Conservation (phyloP, 805 yeast species). For the Zygoascus bituminiphila region DNA sequence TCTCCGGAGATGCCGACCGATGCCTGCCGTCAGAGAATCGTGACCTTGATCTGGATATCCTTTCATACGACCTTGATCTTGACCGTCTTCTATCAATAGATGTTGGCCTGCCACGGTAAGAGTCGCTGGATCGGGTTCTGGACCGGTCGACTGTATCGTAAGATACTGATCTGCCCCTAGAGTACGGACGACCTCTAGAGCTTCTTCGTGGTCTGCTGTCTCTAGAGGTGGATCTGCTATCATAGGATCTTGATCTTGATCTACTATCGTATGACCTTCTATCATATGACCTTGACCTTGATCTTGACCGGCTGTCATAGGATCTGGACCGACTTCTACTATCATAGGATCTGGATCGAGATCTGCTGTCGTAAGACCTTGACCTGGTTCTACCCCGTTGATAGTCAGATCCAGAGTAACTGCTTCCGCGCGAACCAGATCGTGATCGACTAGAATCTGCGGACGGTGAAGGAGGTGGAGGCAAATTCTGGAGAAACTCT, state of each 20-base stretch:
- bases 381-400: constrained; percentile 1
- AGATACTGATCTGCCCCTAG: neutral
- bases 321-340: constrained; percentile 14
- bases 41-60: too few relatives aligned
- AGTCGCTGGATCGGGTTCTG: too few relatives aligned
- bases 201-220: too few relatives aligned
- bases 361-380: neutral
- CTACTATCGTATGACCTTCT: constrained; percentile 14
- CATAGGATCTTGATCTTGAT: constrained; percentile 5
- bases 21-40: too few relatives aligned
- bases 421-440: constrained; percentile 13
- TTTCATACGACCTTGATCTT: too few relatives aligned
- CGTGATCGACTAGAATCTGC: constrained; percentile 15
- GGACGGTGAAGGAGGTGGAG: constrained; percentile 12
- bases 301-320: constrained; percentile 15
- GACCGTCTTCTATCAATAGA: neutral
- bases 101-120: too few relatives aligned
- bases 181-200: too few relatives aligned
- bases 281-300: constrained; percentile 12
- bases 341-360: neutral
- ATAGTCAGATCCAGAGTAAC: constrained; percentile 11
- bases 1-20: too few relatives aligned
- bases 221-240: neutral
- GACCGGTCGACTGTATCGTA: too few relatives aligned
- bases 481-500: constrained; percentile 30